These are phyloP conservation scores for Podospora conica DNA, from an alignment of 495 filamentous ascomycete species.

Conservation along the genomic window DNA sequence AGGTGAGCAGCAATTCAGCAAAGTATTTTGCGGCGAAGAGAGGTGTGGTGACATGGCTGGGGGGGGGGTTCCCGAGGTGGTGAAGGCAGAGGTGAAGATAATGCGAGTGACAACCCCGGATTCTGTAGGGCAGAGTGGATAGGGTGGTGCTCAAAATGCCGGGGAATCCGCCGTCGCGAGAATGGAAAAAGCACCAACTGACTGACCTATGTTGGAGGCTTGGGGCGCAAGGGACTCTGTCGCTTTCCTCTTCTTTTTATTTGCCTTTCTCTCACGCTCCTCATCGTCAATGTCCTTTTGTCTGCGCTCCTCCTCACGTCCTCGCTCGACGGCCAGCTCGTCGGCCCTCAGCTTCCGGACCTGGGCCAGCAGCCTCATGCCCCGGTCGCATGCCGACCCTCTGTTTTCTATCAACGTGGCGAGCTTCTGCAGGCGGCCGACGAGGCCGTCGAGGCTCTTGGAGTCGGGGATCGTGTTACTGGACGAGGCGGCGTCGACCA, in stretches of 20 bases:
- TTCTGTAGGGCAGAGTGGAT: background rate
- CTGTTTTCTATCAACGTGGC: constrained; percentile 59
- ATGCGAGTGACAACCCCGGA: background rate
- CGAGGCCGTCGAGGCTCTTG: constrained; percentile 61
- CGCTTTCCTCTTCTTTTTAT: constrained; percentile 55
- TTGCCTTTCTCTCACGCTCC: constrained; percentile 46
- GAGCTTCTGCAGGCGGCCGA: constrained; percentile 60
- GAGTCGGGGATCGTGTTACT: constrained; percentile 66
- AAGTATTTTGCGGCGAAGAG: constrained; percentile 1
- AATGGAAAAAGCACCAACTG: constrained; percentile 29
- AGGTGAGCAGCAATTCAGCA: constrained; percentile 1
- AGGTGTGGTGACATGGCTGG: background rate
- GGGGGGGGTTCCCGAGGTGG: background rate
- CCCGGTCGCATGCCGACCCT: constrained; percentile 58
- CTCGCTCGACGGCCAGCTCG: constrained; percentile 39
- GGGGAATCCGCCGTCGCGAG: constrained; percentile 4
- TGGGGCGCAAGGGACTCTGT: constrained; percentile 54
- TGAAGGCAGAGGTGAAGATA: background rate
- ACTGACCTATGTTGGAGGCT: constrained; percentile 61
- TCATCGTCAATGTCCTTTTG: constrained; percentile 37
- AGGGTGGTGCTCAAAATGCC: background rate
- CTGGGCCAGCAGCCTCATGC: constrained; percentile 63
- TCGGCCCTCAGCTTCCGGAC: constrained; percentile 54
- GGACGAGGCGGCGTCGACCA: constrained; percentile 59
- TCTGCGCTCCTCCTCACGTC: constrained; percentile 35